Percentiles rank a stretch among this genome's conserved stretches.
phyloP scores from a whole-genome alignment of 306 rosid genomes.

The Bauhinia variegata region DNA sequence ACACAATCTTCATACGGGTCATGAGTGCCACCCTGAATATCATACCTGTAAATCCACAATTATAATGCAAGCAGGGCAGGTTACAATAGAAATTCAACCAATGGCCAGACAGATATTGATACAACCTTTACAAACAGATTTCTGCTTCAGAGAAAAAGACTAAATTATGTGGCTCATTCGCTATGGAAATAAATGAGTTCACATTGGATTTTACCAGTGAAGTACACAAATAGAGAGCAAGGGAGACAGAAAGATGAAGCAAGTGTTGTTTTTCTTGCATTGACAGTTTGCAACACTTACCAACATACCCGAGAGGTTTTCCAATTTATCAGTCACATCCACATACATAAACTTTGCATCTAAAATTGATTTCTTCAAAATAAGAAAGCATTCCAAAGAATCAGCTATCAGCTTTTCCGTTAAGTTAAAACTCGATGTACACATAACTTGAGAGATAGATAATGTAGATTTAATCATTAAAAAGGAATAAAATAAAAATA shows the following conservation, averaged over 20 bases:
- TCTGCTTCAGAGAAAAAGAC: neutral
- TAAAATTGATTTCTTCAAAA: neutral
- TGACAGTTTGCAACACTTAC: neutral
- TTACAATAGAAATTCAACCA: conserved; percentile 3
- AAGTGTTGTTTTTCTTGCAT: neutral
- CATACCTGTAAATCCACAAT: conserved; percentile 62
- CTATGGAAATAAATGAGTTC: neutral
- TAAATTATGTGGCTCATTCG: neutral
- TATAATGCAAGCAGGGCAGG: conserved; percentile 8
- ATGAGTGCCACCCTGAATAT: conserved; percentile 63
- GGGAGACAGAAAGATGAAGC: no score
- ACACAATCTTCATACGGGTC: conserved; percentile 76
- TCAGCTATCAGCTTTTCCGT: neutral
- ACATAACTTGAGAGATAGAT: neutral
- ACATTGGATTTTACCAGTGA: neutral
- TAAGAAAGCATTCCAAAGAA: conserved; percentile 4
- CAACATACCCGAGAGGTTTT: neutral
- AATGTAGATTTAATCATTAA: neutral
- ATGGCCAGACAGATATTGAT: neutral
- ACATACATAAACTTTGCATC: neutral
- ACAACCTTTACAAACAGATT: neutral
- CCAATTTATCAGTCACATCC: neutral
- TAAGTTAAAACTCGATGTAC: conserved; percentile 2
- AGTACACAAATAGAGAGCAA: neutral
- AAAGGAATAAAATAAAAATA: conserved; percentile 25